Percentiles rank a stretch among this genome's conserved stretches.
Evolutionary conservation across 257 asterid genomes (phyloP).

Genomic region (Leptodermis oblonga): DNA sequence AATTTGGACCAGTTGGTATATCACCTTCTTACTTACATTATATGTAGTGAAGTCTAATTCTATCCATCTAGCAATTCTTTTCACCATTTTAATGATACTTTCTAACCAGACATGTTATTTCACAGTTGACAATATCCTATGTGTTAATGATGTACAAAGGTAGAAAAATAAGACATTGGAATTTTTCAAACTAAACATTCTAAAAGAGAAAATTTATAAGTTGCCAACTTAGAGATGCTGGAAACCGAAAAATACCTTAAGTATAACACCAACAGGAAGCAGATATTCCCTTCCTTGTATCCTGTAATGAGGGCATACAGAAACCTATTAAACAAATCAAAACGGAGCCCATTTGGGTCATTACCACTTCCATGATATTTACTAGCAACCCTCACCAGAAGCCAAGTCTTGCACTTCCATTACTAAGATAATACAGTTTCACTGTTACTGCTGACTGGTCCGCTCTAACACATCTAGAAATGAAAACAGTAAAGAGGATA

Average conservation of each 20-base stretch:
- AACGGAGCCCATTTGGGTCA: background rate
- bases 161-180: background rate
- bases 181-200: background rate
- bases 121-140: background rate
- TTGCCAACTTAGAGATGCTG: background rate
- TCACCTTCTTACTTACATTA: background rate
- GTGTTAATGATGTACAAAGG: background rate
- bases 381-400: conserved; percentile 65
- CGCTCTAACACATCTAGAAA: conserved; percentile 85
- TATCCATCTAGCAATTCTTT: background rate
- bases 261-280: conserved; percentile 89
- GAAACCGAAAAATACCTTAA: conserved; percentile 53
- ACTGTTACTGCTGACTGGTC: conserved; percentile 80
- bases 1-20: background rate
- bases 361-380: conserved; percentile 9
- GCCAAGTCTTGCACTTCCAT: conserved; percentile 99
- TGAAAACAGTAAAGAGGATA: background rate
- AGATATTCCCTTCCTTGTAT: conserved; percentile 90
- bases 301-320: conserved; percentile 42
- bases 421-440: conserved; percentile 74
- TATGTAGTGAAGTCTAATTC: background rate
- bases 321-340: conserved; percentile 21
- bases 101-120: background rate
- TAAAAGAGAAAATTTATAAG: background rate
- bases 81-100: background rate